Evolutionary conservation across 2,329 filamentous ascomycete species (phyloP).

Genomic region (Claviceps fusiformis): DNA sequence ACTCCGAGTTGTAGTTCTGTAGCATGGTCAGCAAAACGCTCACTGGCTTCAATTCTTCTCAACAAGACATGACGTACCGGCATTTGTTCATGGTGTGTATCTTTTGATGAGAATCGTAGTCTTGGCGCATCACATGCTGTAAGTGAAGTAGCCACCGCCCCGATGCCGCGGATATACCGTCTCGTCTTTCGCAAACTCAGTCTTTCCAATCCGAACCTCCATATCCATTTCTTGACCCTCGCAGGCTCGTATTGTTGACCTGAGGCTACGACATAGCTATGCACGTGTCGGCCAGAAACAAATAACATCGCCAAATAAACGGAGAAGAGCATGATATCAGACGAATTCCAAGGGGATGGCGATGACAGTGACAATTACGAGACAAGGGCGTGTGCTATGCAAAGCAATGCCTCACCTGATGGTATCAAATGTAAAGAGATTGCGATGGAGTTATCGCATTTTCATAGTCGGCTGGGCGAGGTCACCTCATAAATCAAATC

Average conservation of each 20-base stretch:
- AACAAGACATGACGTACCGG: not conserved
- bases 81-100: not conserved
- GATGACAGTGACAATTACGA: too few species aligned
- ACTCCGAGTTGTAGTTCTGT: not conserved
- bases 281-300: not conserved
- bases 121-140: not conserved
- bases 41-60: not conserved
- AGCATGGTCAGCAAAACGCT: not conserved
- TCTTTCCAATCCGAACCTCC: not conserved
- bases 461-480: not conserved
- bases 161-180: not conserved
- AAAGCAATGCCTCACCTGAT: not conserved
- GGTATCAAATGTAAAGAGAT: not conserved
- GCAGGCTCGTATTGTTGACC: not conserved
- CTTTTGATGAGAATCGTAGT: not conserved
- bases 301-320: not conserved
- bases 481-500: not conserved
- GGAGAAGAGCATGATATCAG: not conserved
- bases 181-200: too few species aligned
- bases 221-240: not conserved
- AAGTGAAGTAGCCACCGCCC: not conserved
- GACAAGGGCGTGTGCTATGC: not conserved
- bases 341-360: not conserved
- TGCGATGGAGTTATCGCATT: not conserved
- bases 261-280: not conserved